Evolutionary conservation across 78 protist genomes (phyloP).

Genomic region (Andalucia godoyi): DNA sequence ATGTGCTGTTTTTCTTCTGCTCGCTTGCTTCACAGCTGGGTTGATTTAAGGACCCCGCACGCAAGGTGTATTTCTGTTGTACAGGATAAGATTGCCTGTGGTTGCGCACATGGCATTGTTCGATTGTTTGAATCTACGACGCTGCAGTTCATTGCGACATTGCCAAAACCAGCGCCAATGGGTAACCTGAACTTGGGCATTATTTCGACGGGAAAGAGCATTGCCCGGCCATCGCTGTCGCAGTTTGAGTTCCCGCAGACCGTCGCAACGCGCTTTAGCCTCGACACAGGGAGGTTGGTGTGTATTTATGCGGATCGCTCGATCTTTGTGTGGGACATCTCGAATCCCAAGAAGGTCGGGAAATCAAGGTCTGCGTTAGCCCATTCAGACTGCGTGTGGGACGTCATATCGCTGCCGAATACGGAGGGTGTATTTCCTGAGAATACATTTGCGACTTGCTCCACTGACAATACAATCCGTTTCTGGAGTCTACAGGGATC

Average conservation of each 20-base stretch:
- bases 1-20: background rate
- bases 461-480: background rate
- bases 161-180: background rate
- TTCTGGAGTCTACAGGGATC: too few relatives aligned
- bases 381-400: slow-evolving; percentile 3
- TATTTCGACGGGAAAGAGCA: background rate
- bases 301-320: background rate
- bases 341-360: background rate
- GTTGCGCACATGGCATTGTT: background rate
- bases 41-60: background rate
- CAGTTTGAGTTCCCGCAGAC: too few relatives aligned
- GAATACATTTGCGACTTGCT: background rate
- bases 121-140: background rate
- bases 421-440: background rate
- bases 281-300: too few relatives aligned
- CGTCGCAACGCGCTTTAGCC: too few relatives aligned
- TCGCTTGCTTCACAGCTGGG: background rate
- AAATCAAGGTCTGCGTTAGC: background rate
- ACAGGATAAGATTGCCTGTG: background rate
- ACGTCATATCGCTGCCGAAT: background rate
- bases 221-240: background rate
- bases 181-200: background rate
- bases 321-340: background rate
- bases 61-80: background rate
- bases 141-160: background rate